A percentile compares a stretch with the other conserved stretches of the same genome.
Evolutionary conservation across 768 basidiomycete genomes (phyloP).

Genomic region (Naganishia vishniacii): DNA sequence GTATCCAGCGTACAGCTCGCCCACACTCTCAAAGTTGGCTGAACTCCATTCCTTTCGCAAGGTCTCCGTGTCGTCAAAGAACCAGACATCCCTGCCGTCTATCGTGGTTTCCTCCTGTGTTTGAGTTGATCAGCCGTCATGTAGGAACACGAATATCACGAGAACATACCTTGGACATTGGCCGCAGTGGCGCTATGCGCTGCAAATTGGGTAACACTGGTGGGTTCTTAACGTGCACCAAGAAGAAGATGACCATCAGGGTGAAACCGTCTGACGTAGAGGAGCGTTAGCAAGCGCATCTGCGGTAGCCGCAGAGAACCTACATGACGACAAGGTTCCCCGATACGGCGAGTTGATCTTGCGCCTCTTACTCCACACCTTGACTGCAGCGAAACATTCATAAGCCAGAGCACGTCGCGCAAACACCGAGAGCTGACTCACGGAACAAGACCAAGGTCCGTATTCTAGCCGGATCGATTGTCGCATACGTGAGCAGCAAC

Average conservation of each 20-base stretch:
- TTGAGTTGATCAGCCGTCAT: slow-evolving; percentile 23
- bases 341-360: slow-evolving; percentile 99
- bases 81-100: slow-evolving; percentile 74
- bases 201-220: slow-evolving; percentile 93
- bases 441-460: slow-evolving; percentile 91
- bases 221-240: slow-evolving; percentile 95
- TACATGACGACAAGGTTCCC: slow-evolving; percentile 83
- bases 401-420: not conserved
- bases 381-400: slow-evolving; percentile 57
- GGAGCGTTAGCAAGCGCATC: not conserved
- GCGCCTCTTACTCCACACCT: slow-evolving; percentile 97
- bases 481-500: slow-evolving; percentile 91
- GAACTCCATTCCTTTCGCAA: slow-evolving; percentile 88
- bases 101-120: slow-evolving; percentile 33
- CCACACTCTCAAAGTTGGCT: slow-evolving; percentile 85
- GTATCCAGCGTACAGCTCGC: slow-evolving; percentile 66
- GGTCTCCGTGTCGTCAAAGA: slow-evolving; percentile 95
- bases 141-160: slow-evolving; percentile 1
- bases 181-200: slow-evolving; percentile 83
- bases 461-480: slow-evolving; percentile 88
- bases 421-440: slow-evolving; percentile 54
- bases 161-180: slow-evolving; percentile 64
- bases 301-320: slow-evolving; percentile 6
- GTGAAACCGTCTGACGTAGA: slow-evolving; percentile 71
- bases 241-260: slow-evolving; percentile 93